Evolutionary conservation across 148 eudicot genomes (phyloP).

Genomic region (Rhododendron henanense): DNA sequence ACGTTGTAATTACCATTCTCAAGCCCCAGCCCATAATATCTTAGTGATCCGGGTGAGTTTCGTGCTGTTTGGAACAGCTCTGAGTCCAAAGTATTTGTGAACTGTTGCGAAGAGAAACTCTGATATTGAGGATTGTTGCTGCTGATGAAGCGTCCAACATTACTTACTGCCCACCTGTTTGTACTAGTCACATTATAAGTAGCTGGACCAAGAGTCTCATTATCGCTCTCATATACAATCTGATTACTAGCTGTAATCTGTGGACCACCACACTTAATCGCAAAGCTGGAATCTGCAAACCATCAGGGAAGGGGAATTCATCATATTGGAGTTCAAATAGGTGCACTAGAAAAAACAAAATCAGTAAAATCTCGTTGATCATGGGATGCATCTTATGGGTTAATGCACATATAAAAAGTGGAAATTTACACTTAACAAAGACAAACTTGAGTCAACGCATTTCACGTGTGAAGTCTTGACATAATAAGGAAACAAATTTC

Average conservation of each 20-base stretch:
- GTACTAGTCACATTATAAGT: slow-evolving; percentile 35
- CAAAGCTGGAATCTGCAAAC: slow-evolving; percentile 63
- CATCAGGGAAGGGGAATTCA: not conserved
- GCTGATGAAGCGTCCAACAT: slow-evolving; percentile 43
- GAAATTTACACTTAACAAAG: not conserved
- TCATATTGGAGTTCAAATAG: not conserved
- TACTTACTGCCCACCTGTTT: slow-evolving; percentile 76
- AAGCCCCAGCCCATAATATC: slow-evolving; percentile 81
- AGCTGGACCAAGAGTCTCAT: slow-evolving; percentile 63
- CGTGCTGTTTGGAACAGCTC: slow-evolving; percentile 71
- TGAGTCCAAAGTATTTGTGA: slow-evolving; percentile 53
- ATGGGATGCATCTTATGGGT: not conserved
- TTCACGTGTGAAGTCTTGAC: not conserved
- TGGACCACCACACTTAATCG: slow-evolving; percentile 76
- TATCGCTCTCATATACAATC: slow-evolving; percentile 46
- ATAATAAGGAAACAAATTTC: not conserved
- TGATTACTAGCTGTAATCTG: slow-evolving; percentile 37
- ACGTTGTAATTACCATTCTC: slow-evolving; percentile 79
- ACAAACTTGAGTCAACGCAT: not conserved
- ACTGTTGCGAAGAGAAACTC: slow-evolving; percentile 22
- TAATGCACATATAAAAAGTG: not conserved
- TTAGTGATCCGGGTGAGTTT: slow-evolving; percentile 74
- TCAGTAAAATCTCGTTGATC: not conserved
- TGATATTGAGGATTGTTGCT: slow-evolving; percentile 21
- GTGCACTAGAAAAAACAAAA: not conserved